A percentile compares a stretch with the other conserved stretches of the same genome.
Conservation (phyloP, 2,329 filamentous ascomycete genomes). For the Apiospora arundinis region DNA sequence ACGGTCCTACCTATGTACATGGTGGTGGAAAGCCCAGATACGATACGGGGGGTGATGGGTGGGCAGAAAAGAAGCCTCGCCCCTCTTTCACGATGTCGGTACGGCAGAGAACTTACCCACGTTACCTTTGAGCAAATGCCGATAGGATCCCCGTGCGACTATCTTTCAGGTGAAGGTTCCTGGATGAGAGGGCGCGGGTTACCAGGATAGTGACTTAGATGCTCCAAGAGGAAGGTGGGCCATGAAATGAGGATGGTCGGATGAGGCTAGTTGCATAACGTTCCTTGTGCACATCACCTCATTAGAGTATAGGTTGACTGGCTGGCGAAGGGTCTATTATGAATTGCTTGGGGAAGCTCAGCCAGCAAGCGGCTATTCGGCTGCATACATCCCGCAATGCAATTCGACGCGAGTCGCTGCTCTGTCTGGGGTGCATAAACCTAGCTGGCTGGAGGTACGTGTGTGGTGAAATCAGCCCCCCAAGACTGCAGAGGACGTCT, state of each 20-base stretch:
- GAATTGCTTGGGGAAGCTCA: neutral
- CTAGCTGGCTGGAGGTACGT: no score
- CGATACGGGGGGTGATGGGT: neutral
- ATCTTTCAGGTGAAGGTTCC: neutral
- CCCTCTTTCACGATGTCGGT: neutral
- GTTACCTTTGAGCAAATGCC: neutral
- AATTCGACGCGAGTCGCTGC: neutral
- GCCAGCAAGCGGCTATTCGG: neutral
- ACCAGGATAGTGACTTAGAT: slow-evolving; percentile 1
- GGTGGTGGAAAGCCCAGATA: neutral
- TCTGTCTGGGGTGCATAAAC: neutral
- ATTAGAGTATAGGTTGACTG: neutral
- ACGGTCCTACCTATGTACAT: no score
- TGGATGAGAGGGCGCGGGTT: neutral
- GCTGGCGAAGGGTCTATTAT: no score
- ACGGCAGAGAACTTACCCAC: neutral
- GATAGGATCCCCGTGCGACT: neutral
- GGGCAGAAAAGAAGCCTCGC: neutral
- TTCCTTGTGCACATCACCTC: neutral
- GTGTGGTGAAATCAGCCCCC: neutral
- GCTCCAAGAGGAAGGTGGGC: neutral
- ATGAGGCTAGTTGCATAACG: neutral
- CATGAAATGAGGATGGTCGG: slow-evolving; percentile 5
- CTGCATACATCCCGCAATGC: neutral
- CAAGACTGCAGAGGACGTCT: no score